Conservation (phyloP, 1,284 basidiomycete genomes). For the Puccinia coronata region DNA sequence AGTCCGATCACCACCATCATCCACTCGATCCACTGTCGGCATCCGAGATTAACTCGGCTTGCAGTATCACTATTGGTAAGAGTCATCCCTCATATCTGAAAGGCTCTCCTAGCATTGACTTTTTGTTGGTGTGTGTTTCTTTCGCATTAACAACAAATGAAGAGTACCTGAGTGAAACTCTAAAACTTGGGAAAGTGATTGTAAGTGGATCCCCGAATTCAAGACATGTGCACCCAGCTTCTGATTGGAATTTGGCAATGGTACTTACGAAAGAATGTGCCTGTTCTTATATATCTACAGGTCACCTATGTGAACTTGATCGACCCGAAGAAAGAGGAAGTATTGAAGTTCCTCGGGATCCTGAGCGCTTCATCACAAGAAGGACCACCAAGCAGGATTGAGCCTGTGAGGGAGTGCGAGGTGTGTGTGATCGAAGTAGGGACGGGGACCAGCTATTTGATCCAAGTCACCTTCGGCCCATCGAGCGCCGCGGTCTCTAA, state of each 20-base stretch:
- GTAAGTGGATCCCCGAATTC: not conserved
- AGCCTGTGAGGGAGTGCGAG: conserved; percentile 24
- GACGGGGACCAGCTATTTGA: conserved; percentile 17
- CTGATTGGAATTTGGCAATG: not conserved
- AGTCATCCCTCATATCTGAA: too few relatives aligned
- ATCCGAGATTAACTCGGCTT: conserved; percentile 23
- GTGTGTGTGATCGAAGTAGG: conserved; percentile 10
- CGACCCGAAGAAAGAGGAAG: conserved; percentile 36
- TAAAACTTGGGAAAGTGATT: not conserved
- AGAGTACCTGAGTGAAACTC: not conserved
- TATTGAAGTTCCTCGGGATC: not conserved
- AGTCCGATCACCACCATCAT: not conserved
- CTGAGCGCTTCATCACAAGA: not conserved
- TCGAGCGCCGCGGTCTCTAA: not conserved
- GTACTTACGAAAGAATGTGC: too few relatives aligned
- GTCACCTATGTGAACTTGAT: conserved; percentile 20
- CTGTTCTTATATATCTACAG: too few relatives aligned
- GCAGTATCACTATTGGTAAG: conserved; percentile 11
- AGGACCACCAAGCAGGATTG: not conserved
- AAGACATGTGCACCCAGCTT: not conserved
- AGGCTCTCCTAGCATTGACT: not conserved
- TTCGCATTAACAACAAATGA: not conserved
- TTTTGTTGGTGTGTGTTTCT: not conserved
- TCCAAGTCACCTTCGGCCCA: not conserved
- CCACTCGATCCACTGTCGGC: conserved; percentile 36